Conservation (phyloP, 305 asterid species). For the Rubia balearica region DNA sequence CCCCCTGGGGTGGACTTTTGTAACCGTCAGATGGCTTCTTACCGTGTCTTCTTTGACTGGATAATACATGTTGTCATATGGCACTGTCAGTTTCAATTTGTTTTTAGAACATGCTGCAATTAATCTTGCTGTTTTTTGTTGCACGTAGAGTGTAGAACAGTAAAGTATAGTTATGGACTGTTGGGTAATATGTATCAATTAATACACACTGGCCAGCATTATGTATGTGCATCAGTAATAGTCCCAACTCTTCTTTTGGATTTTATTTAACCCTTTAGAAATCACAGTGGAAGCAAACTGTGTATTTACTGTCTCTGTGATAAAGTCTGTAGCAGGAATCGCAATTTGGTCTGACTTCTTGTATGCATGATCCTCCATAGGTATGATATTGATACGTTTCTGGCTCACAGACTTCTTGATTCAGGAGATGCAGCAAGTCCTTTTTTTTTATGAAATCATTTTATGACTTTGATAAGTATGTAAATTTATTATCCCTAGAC, state of each 20-base stretch:
- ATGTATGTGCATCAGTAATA: not conserved
- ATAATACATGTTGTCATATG: not conserved
- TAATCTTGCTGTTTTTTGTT: too few species aligned
- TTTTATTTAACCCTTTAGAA: not conserved
- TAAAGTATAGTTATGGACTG: not conserved
- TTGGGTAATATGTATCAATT: not conserved
- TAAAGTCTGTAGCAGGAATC: not conserved
- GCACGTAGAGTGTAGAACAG: not conserved
- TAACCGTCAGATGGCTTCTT: not conserved
- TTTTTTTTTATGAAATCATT: conserved; percentile 6
- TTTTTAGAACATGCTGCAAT: too few species aligned
- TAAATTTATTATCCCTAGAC: not conserved
- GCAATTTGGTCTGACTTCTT: not conserved
- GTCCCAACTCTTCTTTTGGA: not conserved
- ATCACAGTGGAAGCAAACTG: not conserved
- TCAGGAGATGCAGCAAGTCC: conserved; percentile 78
- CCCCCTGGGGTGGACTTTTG: not conserved
- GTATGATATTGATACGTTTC: conserved; percentile 78
- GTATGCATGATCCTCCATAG: conserved; percentile 31
- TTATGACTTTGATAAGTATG: conserved; percentile 9
- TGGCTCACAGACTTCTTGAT: conserved; percentile 50
- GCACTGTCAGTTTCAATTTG: not conserved
- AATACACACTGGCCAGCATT: not conserved
- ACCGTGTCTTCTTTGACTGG: conserved; percentile 8
- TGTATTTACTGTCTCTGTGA: not conserved